A percentile compares a stretch with the other conserved stretches of the same genome.
Conservation (phyloP, 345 rosid species). For the Boechera divaricarpa region DNA sequence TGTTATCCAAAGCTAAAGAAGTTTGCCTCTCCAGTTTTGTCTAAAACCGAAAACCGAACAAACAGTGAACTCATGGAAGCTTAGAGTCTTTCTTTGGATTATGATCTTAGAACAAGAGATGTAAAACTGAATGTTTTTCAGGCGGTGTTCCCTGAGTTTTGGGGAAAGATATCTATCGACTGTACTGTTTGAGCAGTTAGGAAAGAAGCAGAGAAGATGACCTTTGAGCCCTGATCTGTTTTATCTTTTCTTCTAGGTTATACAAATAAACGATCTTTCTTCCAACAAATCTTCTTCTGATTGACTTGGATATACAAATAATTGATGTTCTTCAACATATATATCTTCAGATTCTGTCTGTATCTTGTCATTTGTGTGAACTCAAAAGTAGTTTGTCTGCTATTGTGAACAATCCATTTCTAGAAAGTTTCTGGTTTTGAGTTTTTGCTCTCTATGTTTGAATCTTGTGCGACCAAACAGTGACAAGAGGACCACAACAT, state of each 20-base stretch:
- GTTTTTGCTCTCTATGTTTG: background rate
- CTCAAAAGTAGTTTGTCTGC: background rate
- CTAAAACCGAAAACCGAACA: background rate
- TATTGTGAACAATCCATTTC: background rate
- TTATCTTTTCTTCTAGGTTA: no score
- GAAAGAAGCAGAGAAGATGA: no score
- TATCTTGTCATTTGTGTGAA: slow-evolving; percentile 13
- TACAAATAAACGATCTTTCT: background rate
- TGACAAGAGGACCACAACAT: background rate
- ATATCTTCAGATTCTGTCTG: slow-evolving; percentile 11
- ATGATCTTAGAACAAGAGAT: background rate
- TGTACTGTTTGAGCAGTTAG: no score
- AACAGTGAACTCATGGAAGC: slow-evolving; percentile 1
- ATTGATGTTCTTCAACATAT: background rate
- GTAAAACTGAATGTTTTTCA: no score
- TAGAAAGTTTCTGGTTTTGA: background rate
- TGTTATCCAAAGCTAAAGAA: no score
- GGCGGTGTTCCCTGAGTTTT: no score
- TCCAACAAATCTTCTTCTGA: slow-evolving; percentile 2
- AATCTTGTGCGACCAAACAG: background rate
- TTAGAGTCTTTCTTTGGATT: background rate
- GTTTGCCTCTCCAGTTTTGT: background rate
- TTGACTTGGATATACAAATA: slow-evolving; percentile 7
- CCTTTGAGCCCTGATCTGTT: slow-evolving; percentile 31
- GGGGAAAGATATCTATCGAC: no score